Evolutionary conservation across 2,329 filamentous ascomycete genomes (phyloP), one percentile per base, ranked within the genome.

Genomic region (Coccinonectria pachysandricola): DNA sequence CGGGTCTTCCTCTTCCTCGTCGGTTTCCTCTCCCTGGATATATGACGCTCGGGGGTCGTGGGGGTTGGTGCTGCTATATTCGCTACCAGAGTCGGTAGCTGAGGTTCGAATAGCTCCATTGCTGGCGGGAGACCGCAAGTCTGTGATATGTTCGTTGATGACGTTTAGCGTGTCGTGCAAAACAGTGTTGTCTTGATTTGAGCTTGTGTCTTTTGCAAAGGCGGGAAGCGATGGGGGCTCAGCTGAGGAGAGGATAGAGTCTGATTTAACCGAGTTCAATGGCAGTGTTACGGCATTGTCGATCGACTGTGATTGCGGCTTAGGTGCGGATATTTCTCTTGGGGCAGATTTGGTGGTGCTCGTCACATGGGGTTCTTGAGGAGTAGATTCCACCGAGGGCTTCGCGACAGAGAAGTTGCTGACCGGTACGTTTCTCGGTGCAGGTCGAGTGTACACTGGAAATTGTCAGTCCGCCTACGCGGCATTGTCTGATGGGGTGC

Each of bases 91-190:
- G 52, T 92, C 84, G 36, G 75, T 84, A 21, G 65, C 57, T 26
- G 59, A 56, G 29, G 65, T 46, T 39, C 71, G 60, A 37, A 77
- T 44, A 17, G 51, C 54, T 14, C 71, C 68, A 34, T 61, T 68
- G 34, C 56, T 63, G 5, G 64, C 59, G 6, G 68, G 59, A 11
- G 68, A 69, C 35, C 70, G 63, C 37, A 96, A 71, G 51, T 94
- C 82, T 21, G 85, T 94, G 43, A 96, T 94, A 50, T 95, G 88
- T 56, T 96, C 88, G 52, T 96, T 80, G 45, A 96, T 96, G 32
- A 96, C 88, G 47, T 86, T 94, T 26, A 96, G 60, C 1, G 88
- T 95, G 53, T 96, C 87, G 50, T 87, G 86, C 64, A 96, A 80
- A 25, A 95, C 87, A 8, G 83, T 80, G 48, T 59, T 69, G 26